Base-by-base conservation (phyloP, 441 rosid genomes). In the Gossypium lobatum region DNA sequence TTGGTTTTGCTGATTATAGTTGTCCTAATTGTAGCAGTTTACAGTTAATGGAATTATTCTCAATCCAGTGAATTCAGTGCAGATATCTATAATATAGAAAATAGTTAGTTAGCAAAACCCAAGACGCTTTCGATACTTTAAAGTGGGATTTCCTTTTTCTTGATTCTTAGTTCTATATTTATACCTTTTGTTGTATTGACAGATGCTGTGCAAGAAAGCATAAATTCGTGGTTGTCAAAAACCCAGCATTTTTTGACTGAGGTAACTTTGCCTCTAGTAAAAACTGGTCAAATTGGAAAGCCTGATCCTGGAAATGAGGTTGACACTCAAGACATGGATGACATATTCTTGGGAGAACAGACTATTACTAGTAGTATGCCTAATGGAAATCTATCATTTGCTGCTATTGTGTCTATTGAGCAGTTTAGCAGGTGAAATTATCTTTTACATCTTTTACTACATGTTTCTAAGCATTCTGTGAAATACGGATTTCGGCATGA, bases 391-490 rank as follows among this genome's bases (percentile, higher is more conserved):
- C 92, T 95, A 67, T 93, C 98, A 6, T 73, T 84, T 66, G 89
- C 93, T 75, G 96, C 99, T 74, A 80, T 89, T 21, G 83, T 91
- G 68, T 92, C 98, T 66, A 88, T 95, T 50, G 98, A 93, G 82
- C 98, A 95, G 80, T 95, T 95, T 85, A 89, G 99, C 87, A 93
- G 99, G 99, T 93, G 84, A 66, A 72, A 42, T 9, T 34, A 17
- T 75, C 55, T 54, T 26, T 13, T 50, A 14, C 37, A 5, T 31
- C 37, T 9, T 46, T 13, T 20, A 20, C 65, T 45, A 71, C 72
- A 50, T 48, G 37, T 17, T 52, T 68, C 31, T 4, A 17, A 26
- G 23, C 4, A 26, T 26, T 26, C 11, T 50, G n/a, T 68, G 39
- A 50, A 26, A 26, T 67, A 66, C 25, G 42, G 71, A 26, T n/a